These are phyloP conservation scores for Rhododendron griersonianum DNA, from an alignment of 148 eudicot genomes.

Conservation along the genomic window DNA sequence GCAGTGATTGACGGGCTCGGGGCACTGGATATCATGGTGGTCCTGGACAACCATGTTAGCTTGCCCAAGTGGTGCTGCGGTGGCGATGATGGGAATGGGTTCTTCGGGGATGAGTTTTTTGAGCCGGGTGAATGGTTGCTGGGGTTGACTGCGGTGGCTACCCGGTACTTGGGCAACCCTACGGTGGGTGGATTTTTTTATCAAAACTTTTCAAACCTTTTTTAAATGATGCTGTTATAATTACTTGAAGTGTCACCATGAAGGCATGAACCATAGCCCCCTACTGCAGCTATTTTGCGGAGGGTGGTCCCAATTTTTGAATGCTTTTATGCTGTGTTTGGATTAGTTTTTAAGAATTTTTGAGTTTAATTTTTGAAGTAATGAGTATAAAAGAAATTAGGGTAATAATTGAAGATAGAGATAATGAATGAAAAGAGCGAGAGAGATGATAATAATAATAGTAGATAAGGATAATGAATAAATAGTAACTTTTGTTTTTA, in stretches of 20 bases:
- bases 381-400: too few species aligned
- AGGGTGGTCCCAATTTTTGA: too few species aligned
- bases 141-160: conserved; percentile 29
- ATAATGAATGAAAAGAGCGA: too few species aligned
- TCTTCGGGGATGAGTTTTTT: conserved; percentile 42
- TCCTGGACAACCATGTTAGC: conserved; percentile 52
- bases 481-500: too few species aligned
- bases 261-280: too few species aligned
- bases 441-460: too few species aligned
- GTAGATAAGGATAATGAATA: too few species aligned
- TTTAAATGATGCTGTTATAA: background rate
- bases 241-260: background rate
- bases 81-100: conserved; percentile 41
- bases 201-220: background rate
- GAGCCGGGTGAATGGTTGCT: conserved; percentile 39
- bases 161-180: conserved; percentile 22
- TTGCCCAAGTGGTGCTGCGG: conserved; percentile 45
- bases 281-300: too few species aligned
- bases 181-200: conserved; percentile 16
- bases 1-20: conserved; percentile 37
- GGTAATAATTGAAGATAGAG: too few species aligned
- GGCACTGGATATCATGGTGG: conserved; percentile 23
- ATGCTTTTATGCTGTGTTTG: too few species aligned
- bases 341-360: too few species aligned
- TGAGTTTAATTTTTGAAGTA: too few species aligned